Percentiles rank a stretch among this genome's conserved stretches.
Evolutionary conservation across 345 rosid species (phyloP).

Genomic region (Arabis alpina): DNA sequence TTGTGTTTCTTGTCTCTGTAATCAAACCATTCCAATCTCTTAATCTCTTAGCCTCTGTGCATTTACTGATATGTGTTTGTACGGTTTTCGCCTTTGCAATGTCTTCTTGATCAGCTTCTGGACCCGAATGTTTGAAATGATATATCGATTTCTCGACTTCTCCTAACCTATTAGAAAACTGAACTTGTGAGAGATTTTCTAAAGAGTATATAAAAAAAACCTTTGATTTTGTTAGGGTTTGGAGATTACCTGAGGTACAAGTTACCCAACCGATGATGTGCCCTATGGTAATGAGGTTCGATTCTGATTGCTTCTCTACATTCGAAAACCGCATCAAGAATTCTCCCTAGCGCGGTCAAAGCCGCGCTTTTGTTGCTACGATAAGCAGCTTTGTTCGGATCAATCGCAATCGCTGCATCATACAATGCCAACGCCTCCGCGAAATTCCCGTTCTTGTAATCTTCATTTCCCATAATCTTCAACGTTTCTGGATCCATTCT

Average conservation of each 20-base stretch:
- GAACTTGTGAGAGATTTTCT: background rate
- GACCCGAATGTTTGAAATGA: slow-evolving; percentile 87
- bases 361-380: slow-evolving; percentile 96
- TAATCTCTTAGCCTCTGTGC: slow-evolving; percentile 67
- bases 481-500: slow-evolving; percentile 95
- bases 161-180: slow-evolving; percentile 58
- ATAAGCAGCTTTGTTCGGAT: slow-evolving; percentile 83
- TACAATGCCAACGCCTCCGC: slow-evolving; percentile 88
- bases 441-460: slow-evolving; percentile 89
- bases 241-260: slow-evolving; percentile 70
- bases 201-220: background rate
- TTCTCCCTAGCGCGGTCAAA: slow-evolving; percentile 76
- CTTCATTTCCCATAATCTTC: slow-evolving; percentile 97
- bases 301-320: slow-evolving; percentile 91
- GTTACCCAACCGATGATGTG: slow-evolving; percentile 90
- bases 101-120: slow-evolving; percentile 78
- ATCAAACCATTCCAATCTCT: slow-evolving; percentile 77
- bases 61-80: slow-evolving; percentile 59
- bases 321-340: slow-evolving; percentile 88
- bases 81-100: slow-evolving; percentile 66
- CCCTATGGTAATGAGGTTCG: slow-evolving; percentile 85
- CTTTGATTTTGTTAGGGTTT: background rate
- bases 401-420: slow-evolving; percentile 92
- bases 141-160: slow-evolving; percentile 85
- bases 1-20: slow-evolving; percentile 58